Conservation (phyloP, 2,329 filamentous ascomycete species). For the Sporothrix humicola region DNA sequence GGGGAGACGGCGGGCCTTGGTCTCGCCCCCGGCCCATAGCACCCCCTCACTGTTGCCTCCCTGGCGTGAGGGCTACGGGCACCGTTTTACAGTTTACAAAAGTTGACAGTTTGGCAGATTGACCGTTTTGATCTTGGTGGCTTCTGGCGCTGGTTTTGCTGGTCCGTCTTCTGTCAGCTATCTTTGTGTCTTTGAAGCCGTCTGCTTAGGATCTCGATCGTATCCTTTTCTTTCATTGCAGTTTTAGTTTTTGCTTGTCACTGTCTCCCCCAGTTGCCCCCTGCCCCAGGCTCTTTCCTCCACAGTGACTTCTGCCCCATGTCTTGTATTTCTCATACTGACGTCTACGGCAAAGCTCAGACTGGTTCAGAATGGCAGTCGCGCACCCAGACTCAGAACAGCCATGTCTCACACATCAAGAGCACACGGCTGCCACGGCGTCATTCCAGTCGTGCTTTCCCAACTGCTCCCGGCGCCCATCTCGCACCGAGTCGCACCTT, state of each 20-base stretch:
- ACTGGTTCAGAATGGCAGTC: neutral
- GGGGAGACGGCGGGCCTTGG: constrained; percentile 27
- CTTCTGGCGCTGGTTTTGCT: neutral
- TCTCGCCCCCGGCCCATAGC: constrained; percentile 20
- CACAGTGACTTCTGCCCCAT: neutral
- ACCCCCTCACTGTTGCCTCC: constrained; percentile 18
- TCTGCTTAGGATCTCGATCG: neutral
- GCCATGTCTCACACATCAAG: constrained; percentile 11
- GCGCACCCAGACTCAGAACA: neutral
- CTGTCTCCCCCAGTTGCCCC: neutral
- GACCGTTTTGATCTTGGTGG: constrained; percentile 1
- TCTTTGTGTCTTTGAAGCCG: neutral
- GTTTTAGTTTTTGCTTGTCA: too few relatives aligned
- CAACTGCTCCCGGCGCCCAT: neutral
- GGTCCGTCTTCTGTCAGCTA: neutral
- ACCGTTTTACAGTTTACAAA: neutral
- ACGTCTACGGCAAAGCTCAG: constrained; percentile 16
- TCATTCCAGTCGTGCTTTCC: constrained; percentile 25
- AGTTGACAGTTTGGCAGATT: neutral
- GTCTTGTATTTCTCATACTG: constrained; percentile 33
- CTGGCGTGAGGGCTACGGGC: neutral
- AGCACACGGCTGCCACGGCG: neutral
- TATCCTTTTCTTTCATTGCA: neutral
- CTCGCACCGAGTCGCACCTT: constrained; percentile 1
- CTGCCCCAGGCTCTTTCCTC: neutral